Evolutionary conservation across 176 grass and related monocot genomes (phyloP).

Genomic region (Alloteropsis semialata): DNA sequence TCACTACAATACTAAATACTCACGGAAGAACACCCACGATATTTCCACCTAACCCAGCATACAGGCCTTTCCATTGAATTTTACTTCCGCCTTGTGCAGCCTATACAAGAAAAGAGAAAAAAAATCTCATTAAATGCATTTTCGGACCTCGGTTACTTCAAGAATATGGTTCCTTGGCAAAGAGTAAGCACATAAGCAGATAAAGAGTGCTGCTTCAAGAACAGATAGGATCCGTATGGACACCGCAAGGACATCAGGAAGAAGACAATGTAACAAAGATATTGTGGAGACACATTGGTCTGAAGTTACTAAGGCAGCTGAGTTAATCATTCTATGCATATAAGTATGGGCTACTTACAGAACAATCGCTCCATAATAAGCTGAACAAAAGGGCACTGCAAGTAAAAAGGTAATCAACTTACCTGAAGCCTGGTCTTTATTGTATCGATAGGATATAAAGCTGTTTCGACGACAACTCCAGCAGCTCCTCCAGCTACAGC

Average conservation of each 20-base stretch:
- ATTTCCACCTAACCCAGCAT: slow-evolving; percentile 19
- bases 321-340: neutral
- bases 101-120: neutral
- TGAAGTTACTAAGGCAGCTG: neutral
- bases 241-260: neutral
- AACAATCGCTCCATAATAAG: neutral
- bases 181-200: neutral
- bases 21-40: slow-evolving; percentile 17
- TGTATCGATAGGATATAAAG: slow-evolving; percentile 8
- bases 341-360: neutral
- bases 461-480: slow-evolving; percentile 13
- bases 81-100: slow-evolving; percentile 11
- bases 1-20: neutral
- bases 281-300: neutral
- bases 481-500: slow-evolving; percentile 3
- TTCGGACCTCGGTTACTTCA: neutral
- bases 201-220: neutral
- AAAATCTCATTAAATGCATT: neutral
- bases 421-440: slow-evolving; percentile 20
- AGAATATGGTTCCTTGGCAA: neutral
- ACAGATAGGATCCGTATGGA: neutral
- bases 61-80: slow-evolving; percentile 11
- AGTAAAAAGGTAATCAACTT: neutral
- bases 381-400: neutral
- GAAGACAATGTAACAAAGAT: neutral